These are phyloP conservation scores for Eucalyptus regnans DNA, from an alignment of 345 rosid genomes.

Conservation along the genomic window DNA sequence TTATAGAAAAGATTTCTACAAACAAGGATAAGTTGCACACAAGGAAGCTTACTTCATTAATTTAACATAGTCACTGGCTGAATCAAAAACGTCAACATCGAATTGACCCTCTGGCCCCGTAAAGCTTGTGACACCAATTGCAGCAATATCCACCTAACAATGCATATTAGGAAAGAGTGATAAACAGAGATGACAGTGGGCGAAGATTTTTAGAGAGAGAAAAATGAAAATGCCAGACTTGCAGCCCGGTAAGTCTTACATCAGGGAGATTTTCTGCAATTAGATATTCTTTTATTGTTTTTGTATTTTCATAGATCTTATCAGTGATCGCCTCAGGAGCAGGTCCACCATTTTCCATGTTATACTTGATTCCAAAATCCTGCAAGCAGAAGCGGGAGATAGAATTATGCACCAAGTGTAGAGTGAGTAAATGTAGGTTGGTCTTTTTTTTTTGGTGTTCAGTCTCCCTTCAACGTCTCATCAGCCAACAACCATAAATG, in stretches of 20 bases:
- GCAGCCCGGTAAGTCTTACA: slow-evolving; percentile 18
- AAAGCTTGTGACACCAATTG: slow-evolving; percentile 57
- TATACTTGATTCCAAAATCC: slow-evolving; percentile 99
- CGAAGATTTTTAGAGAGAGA: background rate
- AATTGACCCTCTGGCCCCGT: slow-evolving; percentile 79
- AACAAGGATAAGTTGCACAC: background rate
- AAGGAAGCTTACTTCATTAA: slow-evolving; percentile 71
- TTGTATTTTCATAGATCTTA: slow-evolving; percentile 92
- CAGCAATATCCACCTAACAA: slow-evolving; percentile 68
- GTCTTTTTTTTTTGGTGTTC: background rate
- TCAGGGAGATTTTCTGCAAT: slow-evolving; percentile 66
- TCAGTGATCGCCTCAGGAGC: slow-evolving; percentile 97
- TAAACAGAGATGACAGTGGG: background rate
- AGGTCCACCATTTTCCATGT: slow-evolving; percentile 99
- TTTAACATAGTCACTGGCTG: slow-evolving; percentile 81
- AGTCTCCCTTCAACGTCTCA: background rate
- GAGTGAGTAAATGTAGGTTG: background rate
- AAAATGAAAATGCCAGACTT: background rate
- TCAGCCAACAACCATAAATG: background rate
- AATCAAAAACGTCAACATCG: slow-evolving; percentile 94
- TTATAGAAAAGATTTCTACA: background rate
- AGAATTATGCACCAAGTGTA: background rate
- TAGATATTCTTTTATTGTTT: slow-evolving; percentile 75
- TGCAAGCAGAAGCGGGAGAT: slow-evolving; percentile 1
- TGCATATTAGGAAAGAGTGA: background rate